phyloP scores from a whole-genome alignment of 2,329 filamentous ascomycete species.

The Phaeosphaeriaceae sp. region DNA sequence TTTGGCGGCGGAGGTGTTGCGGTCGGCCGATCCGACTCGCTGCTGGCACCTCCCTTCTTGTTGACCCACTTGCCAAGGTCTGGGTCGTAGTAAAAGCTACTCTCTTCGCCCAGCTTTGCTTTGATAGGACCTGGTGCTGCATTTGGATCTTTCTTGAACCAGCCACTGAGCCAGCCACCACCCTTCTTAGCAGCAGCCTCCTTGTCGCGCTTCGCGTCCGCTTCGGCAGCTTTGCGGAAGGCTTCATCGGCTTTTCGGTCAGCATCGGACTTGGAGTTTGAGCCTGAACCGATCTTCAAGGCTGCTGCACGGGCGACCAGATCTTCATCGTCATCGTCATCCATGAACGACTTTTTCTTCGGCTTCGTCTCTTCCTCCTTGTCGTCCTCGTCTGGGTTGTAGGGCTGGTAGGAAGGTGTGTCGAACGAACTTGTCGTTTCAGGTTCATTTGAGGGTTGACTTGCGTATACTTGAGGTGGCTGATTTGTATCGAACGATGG shows the following conservation, averaged over 20 bases:
- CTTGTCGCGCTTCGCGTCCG: slow-evolving; percentile 66
- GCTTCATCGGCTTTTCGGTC: slow-evolving; percentile 84
- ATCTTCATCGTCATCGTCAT: slow-evolving; percentile 81
- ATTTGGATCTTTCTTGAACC: slow-evolving; percentile 80
- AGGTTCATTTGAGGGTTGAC: slow-evolving; percentile 38
- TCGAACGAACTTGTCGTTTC: slow-evolving; percentile 38
- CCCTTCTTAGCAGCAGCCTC: slow-evolving; percentile 55
- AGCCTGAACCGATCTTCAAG: slow-evolving; percentile 50
- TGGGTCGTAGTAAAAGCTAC: slow-evolving; percentile 90
- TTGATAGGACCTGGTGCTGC: slow-evolving; percentile 73
- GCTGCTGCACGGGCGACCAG: slow-evolving; percentile 60
- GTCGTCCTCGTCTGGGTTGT: slow-evolving; percentile 59
- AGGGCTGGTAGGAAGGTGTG: slow-evolving; percentile 53
- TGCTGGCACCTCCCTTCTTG: slow-evolving; percentile 77
- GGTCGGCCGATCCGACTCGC: slow-evolving; percentile 63
- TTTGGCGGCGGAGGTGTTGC: slow-evolving; percentile 81
- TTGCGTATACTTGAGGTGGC: slow-evolving; percentile 24
- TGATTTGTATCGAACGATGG: slow-evolving; percentile 38
- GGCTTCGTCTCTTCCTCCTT: slow-evolving; percentile 51
- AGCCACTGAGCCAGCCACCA: slow-evolving; percentile 83
- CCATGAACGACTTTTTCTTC: slow-evolving; percentile 74
- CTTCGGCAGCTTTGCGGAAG: slow-evolving; percentile 82
- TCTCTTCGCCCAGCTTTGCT: slow-evolving; percentile 94
- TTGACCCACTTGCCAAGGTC: slow-evolving; percentile 99
- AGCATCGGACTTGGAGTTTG: slow-evolving; percentile 61